phyloP scores from a whole-genome alignment of 2,329 filamentous ascomycete species.

The Mariannaea elegans region DNA sequence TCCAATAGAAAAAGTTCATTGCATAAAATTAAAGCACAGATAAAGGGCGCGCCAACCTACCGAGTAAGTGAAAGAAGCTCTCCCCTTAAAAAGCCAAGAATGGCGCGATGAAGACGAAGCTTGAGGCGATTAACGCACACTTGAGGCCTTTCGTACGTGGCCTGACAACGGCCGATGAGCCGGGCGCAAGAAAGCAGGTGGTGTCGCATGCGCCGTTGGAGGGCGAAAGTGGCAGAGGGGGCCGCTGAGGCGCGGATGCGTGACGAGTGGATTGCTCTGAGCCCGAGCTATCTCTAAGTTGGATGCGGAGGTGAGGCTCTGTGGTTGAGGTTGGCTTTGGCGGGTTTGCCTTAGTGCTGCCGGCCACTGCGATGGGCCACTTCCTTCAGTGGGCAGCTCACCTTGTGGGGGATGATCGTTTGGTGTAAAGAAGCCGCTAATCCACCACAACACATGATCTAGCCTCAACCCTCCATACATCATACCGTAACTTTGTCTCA shows the following conservation, averaged over 20 bases:
- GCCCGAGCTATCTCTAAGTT: conserved; percentile 22
- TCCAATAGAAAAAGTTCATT: neutral
- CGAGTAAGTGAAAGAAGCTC: conserved; percentile 2
- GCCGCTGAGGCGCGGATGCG: conserved; percentile 8
- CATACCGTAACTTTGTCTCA: too few relatives aligned
- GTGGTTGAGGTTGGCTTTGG: conserved; percentile 20
- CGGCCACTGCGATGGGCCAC: conserved; percentile 11
- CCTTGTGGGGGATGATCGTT: neutral
- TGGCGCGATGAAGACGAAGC: conserved; percentile 18
- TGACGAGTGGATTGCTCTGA: conserved; percentile 19
- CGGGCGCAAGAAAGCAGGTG: neutral
- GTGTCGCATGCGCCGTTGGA: conserved; percentile 2
- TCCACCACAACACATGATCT: conserved; percentile 12
- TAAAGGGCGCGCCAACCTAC: conserved; percentile 12
- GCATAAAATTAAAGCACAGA: neutral
- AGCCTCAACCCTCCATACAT: too few relatives aligned
- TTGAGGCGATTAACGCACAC: conserved; percentile 16
- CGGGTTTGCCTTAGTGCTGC: conserved; percentile 16
- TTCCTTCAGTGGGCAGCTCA: conserved; percentile 7
- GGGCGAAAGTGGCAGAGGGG: conserved; percentile 3
- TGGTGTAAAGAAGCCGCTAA: conserved; percentile 1
- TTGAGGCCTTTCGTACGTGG: neutral
- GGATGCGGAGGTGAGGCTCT: conserved; percentile 26
- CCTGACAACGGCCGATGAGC: neutral
- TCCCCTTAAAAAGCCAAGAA: neutral